These are phyloP conservation scores for Ogataea methanolica DNA, from an alignment of 805 yeast species.

Conservation along the genomic window DNA sequence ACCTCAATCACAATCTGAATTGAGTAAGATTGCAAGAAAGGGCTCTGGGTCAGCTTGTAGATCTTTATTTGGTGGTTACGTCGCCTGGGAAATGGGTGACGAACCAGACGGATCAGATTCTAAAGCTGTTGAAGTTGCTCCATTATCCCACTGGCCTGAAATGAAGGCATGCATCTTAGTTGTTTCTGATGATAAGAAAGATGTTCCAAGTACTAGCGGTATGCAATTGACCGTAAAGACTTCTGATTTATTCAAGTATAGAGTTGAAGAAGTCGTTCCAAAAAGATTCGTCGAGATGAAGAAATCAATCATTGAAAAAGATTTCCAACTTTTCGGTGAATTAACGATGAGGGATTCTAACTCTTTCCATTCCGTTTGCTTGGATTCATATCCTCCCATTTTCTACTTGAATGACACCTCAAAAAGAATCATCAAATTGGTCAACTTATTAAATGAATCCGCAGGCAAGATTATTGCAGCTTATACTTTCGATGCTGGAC, in stretches of 20 bases:
- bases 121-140: slow-evolving; percentile 88
- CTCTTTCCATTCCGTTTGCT: slow-evolving; percentile 96
- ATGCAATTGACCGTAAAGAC: slow-evolving; percentile 95
- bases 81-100: slow-evolving; percentile 98
- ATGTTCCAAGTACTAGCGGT: slow-evolving; percentile 90
- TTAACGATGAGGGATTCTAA: slow-evolving; percentile 96
- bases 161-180: slow-evolving; percentile 91
- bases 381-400: slow-evolving; percentile 94
- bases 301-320: slow-evolving; percentile 62
- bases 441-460: slow-evolving; percentile 69
- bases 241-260: slow-evolving; percentile 76
- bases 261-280: slow-evolving; percentile 84
- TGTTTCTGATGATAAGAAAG: slow-evolving; percentile 90
- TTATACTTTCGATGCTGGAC: slow-evolving; percentile 98
- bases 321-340: slow-evolving; percentile 78
- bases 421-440: slow-evolving; percentile 68
- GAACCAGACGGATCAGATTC: slow-evolving; percentile 81
- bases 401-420: slow-evolving; percentile 92
- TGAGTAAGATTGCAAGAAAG: slow-evolving; percentile 91
- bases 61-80: slow-evolving; percentile 94
- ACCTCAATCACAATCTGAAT: slow-evolving; percentile 79
- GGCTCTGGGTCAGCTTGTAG: slow-evolving; percentile 99
- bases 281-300: slow-evolving; percentile 79
- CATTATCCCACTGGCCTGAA: slow-evolving; percentile 81
- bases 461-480: slow-evolving; percentile 79